phyloP scores from a whole-genome alignment of 192 early-diverging fungal species.

The Mortierella alpina region DNA sequence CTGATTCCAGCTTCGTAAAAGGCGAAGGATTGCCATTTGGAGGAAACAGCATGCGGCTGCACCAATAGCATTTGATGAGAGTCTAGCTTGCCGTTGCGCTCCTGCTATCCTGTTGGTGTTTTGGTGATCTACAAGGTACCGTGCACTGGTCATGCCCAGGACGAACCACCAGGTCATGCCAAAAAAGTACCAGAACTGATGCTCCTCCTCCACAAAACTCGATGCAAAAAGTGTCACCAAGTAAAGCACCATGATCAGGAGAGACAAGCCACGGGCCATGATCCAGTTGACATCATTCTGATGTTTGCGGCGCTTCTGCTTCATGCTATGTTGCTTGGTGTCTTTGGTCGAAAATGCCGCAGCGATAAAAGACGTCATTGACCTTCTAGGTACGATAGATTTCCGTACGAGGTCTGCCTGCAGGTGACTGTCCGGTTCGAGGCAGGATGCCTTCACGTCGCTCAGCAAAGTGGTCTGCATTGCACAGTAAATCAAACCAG shows the following conservation, averaged over 20 bases:
- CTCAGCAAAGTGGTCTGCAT: constrained; percentile 32
- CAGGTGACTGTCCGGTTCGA: constrained; percentile 3
- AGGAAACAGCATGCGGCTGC: constrained; percentile 20
- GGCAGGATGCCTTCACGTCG: constrained; percentile 33
- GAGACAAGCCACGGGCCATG: constrained; percentile 8
- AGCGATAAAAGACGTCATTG: constrained; percentile 4
- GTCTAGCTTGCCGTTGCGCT: neutral
- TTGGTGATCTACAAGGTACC: constrained; percentile 10
- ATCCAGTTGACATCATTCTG: constrained; percentile 31
- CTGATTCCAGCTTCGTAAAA: constrained; percentile 60
- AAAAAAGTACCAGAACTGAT: constrained; percentile 81
- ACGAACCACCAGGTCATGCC: constrained; percentile 69
- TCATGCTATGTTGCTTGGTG: neutral
- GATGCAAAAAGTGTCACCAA: constrained; percentile 69
- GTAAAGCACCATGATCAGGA: constrained; percentile 58
- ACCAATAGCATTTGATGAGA: neutral
- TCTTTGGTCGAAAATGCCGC: constrained; percentile 3
- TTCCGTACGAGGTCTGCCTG: neutral
- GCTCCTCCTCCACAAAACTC: constrained; percentile 82
- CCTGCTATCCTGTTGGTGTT: too few relatives aligned
- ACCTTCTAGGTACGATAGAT: neutral
- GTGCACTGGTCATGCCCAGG: constrained; percentile 54
- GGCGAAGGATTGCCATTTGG: constrained; percentile 55
- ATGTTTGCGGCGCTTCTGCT: neutral
- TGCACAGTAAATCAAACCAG: constrained; percentile 31